Conservation (phyloP, 2,329 filamentous ascomycete genomes). For the Ophiosphaerella korrae region DNA sequence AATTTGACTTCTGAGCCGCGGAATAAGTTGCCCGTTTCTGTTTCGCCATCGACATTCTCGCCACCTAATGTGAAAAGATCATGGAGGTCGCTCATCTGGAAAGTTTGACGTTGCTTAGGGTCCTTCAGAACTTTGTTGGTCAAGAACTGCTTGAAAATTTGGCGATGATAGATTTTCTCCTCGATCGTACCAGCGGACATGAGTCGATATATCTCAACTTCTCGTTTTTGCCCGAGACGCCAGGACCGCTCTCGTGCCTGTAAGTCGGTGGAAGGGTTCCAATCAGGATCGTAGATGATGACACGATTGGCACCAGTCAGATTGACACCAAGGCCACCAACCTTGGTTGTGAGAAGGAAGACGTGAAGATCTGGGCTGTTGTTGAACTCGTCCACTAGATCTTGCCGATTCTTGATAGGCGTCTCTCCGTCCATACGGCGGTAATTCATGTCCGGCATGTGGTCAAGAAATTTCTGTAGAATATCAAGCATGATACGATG, state of each 20-base stretch:
- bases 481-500: conserved; percentile 96
- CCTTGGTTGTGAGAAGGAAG: conserved; percentile 93
- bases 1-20: conserved; percentile 81
- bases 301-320: conserved; percentile 93
- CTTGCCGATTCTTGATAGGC: conserved; percentile 84
- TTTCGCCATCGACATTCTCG: conserved; percentile 66
- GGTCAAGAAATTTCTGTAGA: conserved; percentile 77
- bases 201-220: conserved; percentile 95
- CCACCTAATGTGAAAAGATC: conserved; percentile 84
- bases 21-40: conserved; percentile 86
- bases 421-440: conserved; percentile 94
- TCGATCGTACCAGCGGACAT: conserved; percentile 98
- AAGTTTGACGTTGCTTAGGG: conserved; percentile 88
- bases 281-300: conserved; percentile 98
- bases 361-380: conserved; percentile 77
- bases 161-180: conserved; percentile 98
- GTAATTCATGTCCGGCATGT: conserved; percentile 73
- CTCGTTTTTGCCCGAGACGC: conserved; percentile 91
- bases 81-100: conserved; percentile 86
- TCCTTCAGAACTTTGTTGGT: conserved; percentile 96
- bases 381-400: conserved; percentile 92
- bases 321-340: conserved; percentile 91
- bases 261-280: conserved; percentile 96
- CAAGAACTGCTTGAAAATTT: conserved; percentile 98
- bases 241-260: conserved; percentile 95